Base-by-base conservation (phyloP, 2,329 filamentous ascomycete genomes). In the Penicillium sp. region DNA sequence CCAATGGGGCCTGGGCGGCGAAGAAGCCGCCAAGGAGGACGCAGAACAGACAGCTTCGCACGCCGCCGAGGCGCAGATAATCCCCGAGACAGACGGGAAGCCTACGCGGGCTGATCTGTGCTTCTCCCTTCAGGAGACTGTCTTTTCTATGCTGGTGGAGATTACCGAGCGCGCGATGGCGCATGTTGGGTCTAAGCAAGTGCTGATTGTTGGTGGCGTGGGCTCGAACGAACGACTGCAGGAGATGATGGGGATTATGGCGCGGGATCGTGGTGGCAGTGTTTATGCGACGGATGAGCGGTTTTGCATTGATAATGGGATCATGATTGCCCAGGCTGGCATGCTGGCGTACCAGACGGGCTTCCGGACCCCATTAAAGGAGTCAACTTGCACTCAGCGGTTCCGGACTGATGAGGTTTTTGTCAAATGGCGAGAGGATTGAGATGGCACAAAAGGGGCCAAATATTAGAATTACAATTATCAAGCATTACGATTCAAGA, bases 111-210 rank as follows among this genome's bases (percentile, higher is more conserved):
- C 87, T 60, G 93, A 98, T 72, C 79, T 99, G 45, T 99, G 95
- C 77, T 98, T 97, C 76, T 92, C 89, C 4, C 82, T 99, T 57
- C 95, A 99, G 76, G 95, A 99, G 78, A 98, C 94, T 0, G 88
- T 98, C 11, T 99, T 87, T 73, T 91, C 94, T 3, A 99, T 99
- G 95, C 81, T 99, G 45, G 95, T 99, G 1, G 95, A 99, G 81
- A 99, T 97, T 69, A 99, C 95, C 0, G 95, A 99, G 79, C 88
- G 95, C 43, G 95, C 95, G 34, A 99, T 99, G 95, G 95, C 95
- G 11, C 95, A 99, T 75, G 95, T 98, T 11, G 94, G 93, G 14
- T 92, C 89, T 56, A 86, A 82, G 53, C 92, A 98, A 80, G 95
- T 99, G 6, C 82, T 99, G 48, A 92, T 99, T 57, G 95, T 99